Conservation (phyloP, 1,284 basidiomycete genomes). For the Trichosporon faecale region DNA sequence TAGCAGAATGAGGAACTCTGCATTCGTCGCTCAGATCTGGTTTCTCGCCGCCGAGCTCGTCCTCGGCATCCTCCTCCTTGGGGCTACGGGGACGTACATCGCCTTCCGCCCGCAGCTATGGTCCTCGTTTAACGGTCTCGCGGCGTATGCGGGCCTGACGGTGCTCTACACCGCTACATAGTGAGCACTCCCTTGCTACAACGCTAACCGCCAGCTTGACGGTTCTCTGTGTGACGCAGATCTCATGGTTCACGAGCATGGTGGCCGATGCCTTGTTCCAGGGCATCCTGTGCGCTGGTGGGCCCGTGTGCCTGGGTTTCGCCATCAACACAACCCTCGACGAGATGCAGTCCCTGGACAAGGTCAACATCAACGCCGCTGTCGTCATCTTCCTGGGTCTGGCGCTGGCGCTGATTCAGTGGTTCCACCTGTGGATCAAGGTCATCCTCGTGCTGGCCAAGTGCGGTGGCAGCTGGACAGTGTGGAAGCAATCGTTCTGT, state of each 20-base stretch:
- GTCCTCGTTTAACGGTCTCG: slow-evolving; percentile 5
- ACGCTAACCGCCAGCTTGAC: background rate
- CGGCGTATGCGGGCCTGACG: background rate
- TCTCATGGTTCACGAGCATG: slow-evolving; percentile 9
- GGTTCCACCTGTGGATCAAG: slow-evolving; percentile 7
- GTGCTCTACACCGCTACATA: background rate
- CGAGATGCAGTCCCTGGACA: background rate
- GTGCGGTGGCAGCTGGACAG: background rate
- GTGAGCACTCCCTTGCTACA: background rate
- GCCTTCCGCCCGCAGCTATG: slow-evolving; percentile 6
- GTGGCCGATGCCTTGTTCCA: slow-evolving; percentile 4
- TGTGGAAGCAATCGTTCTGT: slow-evolving; percentile 7
- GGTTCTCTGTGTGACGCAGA: slow-evolving; percentile 2
- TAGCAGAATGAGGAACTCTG: slow-evolving; percentile 6
- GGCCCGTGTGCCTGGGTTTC: slow-evolving; percentile 2
- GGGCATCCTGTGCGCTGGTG: slow-evolving; percentile 6
- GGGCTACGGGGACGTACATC: slow-evolving; percentile 2
- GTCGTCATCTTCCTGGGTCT: slow-evolving; percentile 6
- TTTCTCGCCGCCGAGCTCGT: slow-evolving; percentile 2
- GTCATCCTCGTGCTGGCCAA: background rate
- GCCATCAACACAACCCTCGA: background rate
- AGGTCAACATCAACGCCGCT: slow-evolving; percentile 9
- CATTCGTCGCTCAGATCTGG: slow-evolving; percentile 11
- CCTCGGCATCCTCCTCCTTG: slow-evolving; percentile 5
- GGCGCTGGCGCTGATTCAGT: background rate